Percentiles rank a stretch among this genome's conserved stretches.
Evolutionary conservation across 148 eudicot species (phyloP).

Genomic region (Rhododendron vialii): DNA sequence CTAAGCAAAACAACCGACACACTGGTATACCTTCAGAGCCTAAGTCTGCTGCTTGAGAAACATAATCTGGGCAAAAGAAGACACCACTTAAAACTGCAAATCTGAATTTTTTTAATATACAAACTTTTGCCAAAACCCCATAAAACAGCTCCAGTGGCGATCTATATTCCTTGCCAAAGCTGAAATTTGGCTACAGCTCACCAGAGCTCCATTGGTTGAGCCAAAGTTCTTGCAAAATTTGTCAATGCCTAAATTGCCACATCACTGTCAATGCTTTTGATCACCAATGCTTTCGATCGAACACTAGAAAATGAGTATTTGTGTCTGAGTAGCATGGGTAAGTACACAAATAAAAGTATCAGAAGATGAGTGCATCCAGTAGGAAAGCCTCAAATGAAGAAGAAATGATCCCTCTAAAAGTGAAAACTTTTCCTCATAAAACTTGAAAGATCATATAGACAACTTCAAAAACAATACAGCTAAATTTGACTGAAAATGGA

Average conservation of each 20-base stretch:
- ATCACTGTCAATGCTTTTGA: background rate
- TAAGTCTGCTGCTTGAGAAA: slow-evolving; percentile 56
- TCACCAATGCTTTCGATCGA: background rate
- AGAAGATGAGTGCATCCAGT: background rate
- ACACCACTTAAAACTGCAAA: background rate
- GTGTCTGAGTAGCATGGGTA: background rate
- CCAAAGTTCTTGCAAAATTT: background rate
- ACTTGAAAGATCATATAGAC: background rate
- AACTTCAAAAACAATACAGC: background rate
- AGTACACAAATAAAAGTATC: background rate
- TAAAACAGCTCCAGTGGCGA: background rate
- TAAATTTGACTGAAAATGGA: background rate
- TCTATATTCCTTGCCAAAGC: background rate
- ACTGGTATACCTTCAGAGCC: slow-evolving; percentile 47
- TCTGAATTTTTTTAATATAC: background rate
- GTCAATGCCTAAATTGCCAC: background rate
- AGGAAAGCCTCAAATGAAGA: background rate
- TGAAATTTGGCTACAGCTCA: background rate
- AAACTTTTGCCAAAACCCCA: background rate
- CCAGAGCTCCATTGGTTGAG: background rate
- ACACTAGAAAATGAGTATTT: background rate
- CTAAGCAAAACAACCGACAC: slow-evolving; percentile 43
- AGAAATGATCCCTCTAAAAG: no score
- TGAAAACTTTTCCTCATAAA: background rate
- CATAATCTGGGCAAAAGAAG: slow-evolving; percentile 35